A percentile compares a stretch with the other conserved stretches of the same genome.
These are phyloP conservation scores for Hortaea werneckii DNA, from an alignment of 2,329 filamentous ascomycete species.

Conservation along the genomic window DNA sequence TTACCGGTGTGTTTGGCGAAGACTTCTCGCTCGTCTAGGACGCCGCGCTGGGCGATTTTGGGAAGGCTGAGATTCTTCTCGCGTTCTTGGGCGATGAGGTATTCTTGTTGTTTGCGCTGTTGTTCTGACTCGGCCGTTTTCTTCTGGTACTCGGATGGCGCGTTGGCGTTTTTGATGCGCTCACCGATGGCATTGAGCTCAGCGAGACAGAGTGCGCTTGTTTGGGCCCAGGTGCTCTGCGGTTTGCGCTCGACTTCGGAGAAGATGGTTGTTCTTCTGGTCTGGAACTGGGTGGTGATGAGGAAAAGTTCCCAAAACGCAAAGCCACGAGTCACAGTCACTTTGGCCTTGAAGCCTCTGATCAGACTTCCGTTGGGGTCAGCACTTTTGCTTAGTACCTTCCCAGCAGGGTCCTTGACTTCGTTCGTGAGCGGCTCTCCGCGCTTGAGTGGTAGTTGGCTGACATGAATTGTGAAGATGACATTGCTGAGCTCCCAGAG, in stretches of 20 bases:
- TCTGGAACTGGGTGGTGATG: constrained; percentile 64
- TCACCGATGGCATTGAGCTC: constrained; percentile 57
- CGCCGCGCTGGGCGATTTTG: constrained; percentile 19
- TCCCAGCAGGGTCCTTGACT: constrained; percentile 45
- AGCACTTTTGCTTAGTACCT: constrained; percentile 16
- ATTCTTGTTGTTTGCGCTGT: constrained; percentile 10
- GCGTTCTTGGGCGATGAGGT: constrained; percentile 13
- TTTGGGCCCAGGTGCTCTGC: constrained; percentile 65
- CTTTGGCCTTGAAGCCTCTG: constrained; percentile 74
- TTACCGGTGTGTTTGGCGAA: constrained; percentile 21
- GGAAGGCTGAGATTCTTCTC: constrained; percentile 16
- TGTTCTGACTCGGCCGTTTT: constrained; percentile 9
- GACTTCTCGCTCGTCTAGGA: constrained; percentile 16
- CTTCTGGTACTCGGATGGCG: constrained; percentile 10
- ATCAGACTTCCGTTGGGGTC: constrained; percentile 86
- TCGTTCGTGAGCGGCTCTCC: constrained; percentile 73
- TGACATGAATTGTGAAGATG: constrained; percentile 71
- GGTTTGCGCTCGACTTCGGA: constrained; percentile 65
- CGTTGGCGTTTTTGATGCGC: constrained; percentile 48
- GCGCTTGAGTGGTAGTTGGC: constrained; percentile 72
- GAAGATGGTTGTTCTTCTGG: constrained; percentile 73
- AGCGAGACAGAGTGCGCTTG: constrained; percentile 58
- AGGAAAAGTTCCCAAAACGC: constrained; percentile 84
- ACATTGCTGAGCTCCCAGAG: constrained; percentile 70
- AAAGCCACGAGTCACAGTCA: constrained; percentile 67